Evolutionary conservation across 805 yeast species (phyloP).

Genomic region (Wickerhamiella kazuoi): DNA sequence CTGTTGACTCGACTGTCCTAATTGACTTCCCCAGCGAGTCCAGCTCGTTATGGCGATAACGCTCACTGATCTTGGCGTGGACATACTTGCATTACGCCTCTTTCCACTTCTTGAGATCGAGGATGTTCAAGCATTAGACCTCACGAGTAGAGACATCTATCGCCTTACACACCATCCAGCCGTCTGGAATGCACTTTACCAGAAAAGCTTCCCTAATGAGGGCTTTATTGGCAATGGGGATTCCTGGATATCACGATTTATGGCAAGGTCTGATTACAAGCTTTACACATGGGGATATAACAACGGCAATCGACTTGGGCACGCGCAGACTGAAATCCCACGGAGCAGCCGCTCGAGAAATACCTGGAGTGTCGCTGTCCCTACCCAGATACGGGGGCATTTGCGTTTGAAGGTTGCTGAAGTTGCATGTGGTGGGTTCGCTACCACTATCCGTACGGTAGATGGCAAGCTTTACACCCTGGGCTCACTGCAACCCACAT

Average conservation of each 20-base stretch:
- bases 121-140: constrained; percentile 27
- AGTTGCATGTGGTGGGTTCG: constrained; percentile 46
- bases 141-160: constrained; percentile 25
- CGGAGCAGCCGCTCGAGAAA: neutral
- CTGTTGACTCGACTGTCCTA: too few species aligned
- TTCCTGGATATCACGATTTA: constrained; percentile 36
- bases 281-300: constrained; percentile 37
- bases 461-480: constrained; percentile 39
- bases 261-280: constrained; percentile 24
- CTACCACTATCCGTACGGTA: constrained; percentile 39
- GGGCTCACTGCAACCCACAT: constrained; percentile 23
- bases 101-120: constrained; percentile 11
- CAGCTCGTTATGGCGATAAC: too few species aligned
- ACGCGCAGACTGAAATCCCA: constrained; percentile 19
- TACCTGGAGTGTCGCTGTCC: constrained; percentile 5
- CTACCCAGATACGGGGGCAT: too few species aligned
- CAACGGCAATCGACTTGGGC: constrained; percentile 32
- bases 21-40: too few species aligned
- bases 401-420: constrained; percentile 26
- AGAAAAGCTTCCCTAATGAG: neutral
- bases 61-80: neutral
- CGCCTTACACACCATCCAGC: constrained; percentile 23
- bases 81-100: constrained; percentile 10
- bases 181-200: constrained; percentile 27
- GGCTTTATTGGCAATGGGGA: constrained; percentile 19